Evolutionary conservation across 2,329 filamentous ascomycete genomes (phyloP), one percentile per base, ranked within the genome.

Genomic region (Cordyceps militaris): DNA sequence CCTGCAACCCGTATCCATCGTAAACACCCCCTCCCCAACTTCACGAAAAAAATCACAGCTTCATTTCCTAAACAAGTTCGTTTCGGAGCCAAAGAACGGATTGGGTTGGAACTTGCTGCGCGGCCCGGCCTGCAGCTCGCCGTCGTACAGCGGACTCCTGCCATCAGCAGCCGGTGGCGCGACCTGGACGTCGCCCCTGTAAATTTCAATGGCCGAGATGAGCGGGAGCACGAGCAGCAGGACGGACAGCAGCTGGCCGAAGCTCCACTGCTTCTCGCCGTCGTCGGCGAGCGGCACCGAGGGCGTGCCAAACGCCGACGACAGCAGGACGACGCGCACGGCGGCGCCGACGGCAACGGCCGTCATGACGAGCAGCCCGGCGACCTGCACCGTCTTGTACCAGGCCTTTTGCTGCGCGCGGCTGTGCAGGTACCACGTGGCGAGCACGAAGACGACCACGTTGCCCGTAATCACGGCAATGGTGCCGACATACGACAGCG

Each of bases 371-470:
- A 79, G 63, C 32, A 85, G 67, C 0, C 84, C 81, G 0, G 75
- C 70, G 2, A 78, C 68, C 69, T 82, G 83, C 13, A 84, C 73
- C 2, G 67, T 65, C 62, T 77, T 80, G 65, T 84, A 79, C 71
- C 81, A 85, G 28, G n/a, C n/a, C n/a, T n/a, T n/a, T n/a, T 71
- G 72, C 53, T 81, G 78, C 19, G 70, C 66, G 19, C 79, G 76
- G 60, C 74, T 77, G 65, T 88, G 84, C 38, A 88, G 71, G 64
- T 87, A 87, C 82, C 82, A 87, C 0, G 83, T 84, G 0, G 80
- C 79, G 1, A 85, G 69, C 1, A 69, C 71, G 63, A 87, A 88
- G 23, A 87, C 76, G 36, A 83, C 64, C 36, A 72, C 74, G 64
- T 87, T 85, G 4, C 77, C 80, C 0, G 73, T 79, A 43, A 88